Base-by-base conservation (phyloP, 768 basidiomycete species). In the Trametes meyenii region DNA sequence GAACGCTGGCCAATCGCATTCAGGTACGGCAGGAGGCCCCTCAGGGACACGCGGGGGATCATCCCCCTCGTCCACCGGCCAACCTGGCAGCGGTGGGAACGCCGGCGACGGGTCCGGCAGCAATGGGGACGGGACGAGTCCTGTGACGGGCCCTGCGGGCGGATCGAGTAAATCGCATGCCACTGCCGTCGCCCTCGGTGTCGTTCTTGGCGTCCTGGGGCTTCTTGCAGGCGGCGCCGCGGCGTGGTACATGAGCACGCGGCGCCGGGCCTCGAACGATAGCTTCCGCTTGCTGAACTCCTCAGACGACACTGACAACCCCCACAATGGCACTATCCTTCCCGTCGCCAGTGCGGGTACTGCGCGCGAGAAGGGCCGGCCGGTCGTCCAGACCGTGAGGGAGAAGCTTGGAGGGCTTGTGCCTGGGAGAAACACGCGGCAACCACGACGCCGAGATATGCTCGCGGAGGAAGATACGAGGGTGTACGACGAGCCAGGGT, bases 381-480 rank as follows among this genome's bases (percentile, higher is more conserved):
- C 66, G 29, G 64, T 63, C 19, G 58, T 69, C 36, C 67, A 53
- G 45, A 66, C 17, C 43, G 72, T 63, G 33, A 65, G 35, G 60
- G 66, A 58, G 60, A 70, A 60, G 44, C 67, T 78, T 35, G 75
- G 74, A 23, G 72, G 74, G n/a, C 61, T 78, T 36, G 73, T 76
- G 52, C 74, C 73, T 23, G 65, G 64, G 2, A 70, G 52, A 64
- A 67, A 23, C 8, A 29, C 60, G 4, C 50, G 24, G 66, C 49
- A 65, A 17, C 59, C 59, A 13, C 64, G 77, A 55, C 79, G 90
- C 33, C 79, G 81, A 33, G 89, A 92, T 69, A 91, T 92, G 83
- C 81, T 92, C 36, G 88, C 85, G 3, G 89, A 93, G 56, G 90
- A 92, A 72, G 90, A 92, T 66, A 77, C 80, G 2, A 77, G 79